phyloP scores from a whole-genome alignment of 768 basidiomycete genomes.

The Goffeauzyma gilvescens region DNA sequence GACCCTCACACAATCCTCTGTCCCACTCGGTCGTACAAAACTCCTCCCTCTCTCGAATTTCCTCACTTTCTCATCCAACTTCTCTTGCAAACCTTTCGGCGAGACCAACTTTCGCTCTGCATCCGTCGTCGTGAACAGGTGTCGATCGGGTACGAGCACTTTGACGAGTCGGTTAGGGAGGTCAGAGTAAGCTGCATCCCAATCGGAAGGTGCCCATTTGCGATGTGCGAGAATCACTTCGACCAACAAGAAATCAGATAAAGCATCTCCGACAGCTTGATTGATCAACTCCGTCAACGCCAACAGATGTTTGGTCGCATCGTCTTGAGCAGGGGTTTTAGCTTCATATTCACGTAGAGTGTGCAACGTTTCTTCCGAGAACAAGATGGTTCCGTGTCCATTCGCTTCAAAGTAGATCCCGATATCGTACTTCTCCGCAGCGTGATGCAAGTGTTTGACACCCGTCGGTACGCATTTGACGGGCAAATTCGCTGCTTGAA shows the following conservation, averaged over 20 bases:
- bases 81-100: constrained; percentile 59
- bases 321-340: constrained; percentile 61
- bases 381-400: constrained; percentile 91
- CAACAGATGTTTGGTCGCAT: constrained; percentile 54
- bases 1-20: constrained; percentile 92
- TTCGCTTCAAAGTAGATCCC: constrained; percentile 99
- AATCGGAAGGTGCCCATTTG: constrained; percentile 58
- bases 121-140: constrained; percentile 71
- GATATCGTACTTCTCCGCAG: constrained; percentile 76
- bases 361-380: constrained; percentile 56
- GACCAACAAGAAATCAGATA: constrained; percentile 88
- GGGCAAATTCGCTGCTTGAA: constrained; percentile 38
- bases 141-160: constrained; percentile 65
- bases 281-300: constrained; percentile 75
- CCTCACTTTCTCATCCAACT: constrained; percentile 60
- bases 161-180: constrained; percentile 88
- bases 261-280: constrained; percentile 91
- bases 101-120: constrained; percentile 74
- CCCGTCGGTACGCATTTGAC: constrained; percentile 90
- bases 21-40: constrained; percentile 91
- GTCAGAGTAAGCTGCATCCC: constrained; percentile 85
- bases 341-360: constrained; percentile 48
- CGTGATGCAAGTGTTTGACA: constrained; percentile 94
- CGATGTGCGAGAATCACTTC: constrained; percentile 79
- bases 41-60: constrained; percentile 68